phyloP scores from a whole-genome alignment of 768 basidiomycete genomes.

The Hydnum rufescens region DNA sequence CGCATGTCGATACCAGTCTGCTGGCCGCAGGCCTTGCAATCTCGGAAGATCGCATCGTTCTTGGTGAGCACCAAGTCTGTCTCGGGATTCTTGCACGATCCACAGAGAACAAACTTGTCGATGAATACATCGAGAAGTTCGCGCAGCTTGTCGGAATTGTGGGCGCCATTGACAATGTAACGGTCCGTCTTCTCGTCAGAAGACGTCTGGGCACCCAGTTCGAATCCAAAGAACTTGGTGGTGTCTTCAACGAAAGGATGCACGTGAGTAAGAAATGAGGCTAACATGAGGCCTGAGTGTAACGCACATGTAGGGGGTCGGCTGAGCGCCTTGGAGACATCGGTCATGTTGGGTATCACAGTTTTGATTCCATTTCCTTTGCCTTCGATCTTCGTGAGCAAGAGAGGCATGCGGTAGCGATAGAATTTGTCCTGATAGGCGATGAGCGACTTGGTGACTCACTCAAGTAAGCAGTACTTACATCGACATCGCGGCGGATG shows the following conservation, averaged over 20 bases:
- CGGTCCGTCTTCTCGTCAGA: slow-evolving; percentile 93
- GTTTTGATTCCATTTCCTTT: slow-evolving; percentile 99
- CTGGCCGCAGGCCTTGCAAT: slow-evolving; percentile 97
- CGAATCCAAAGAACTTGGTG: slow-evolving; percentile 98
- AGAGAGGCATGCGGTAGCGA: slow-evolving; percentile 87
- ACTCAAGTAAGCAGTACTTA: slow-evolving; percentile 6
- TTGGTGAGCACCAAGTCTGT: slow-evolving; percentile 88
- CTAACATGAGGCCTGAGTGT: not conserved
- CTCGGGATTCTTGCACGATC: slow-evolving; percentile 97
- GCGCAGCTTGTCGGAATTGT: slow-evolving; percentile 75
- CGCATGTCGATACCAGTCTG: slow-evolving; percentile 86
- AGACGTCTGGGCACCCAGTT: slow-evolving; percentile 93
- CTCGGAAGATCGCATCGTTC: slow-evolving; percentile 73
- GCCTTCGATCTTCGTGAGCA: slow-evolving; percentile 93
- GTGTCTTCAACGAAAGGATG: slow-evolving; percentile 44
- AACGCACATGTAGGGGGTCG: slow-evolving; percentile 59
- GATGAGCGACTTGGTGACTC: not conserved
- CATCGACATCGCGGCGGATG: slow-evolving; percentile 85
- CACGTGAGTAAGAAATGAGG: not conserved
- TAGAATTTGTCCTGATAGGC: slow-evolving; percentile 59
- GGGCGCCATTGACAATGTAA: slow-evolving; percentile 97
- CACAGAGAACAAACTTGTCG: slow-evolving; percentile 95
- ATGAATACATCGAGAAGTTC: slow-evolving; percentile 95
- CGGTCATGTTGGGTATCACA: slow-evolving; percentile 95
- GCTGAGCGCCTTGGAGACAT: slow-evolving; percentile 85